Percentiles rank a stretch among this genome's conserved stretches.
phyloP scores from a whole-genome alignment of 805 yeast genomes.

The Lachancea meyersii region DNA sequence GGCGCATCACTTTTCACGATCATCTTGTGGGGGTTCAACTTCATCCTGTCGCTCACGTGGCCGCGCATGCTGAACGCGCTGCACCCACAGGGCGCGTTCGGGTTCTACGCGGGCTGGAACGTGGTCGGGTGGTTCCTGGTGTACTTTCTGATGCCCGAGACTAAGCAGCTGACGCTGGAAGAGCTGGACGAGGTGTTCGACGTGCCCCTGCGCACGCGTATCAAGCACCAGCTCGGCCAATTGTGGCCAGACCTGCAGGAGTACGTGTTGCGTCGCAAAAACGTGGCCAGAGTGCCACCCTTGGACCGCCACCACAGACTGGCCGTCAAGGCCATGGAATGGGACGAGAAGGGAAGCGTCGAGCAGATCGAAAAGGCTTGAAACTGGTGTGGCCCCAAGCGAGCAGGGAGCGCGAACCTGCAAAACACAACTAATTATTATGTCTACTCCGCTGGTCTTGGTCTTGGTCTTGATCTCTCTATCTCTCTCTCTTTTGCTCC shows the following conservation, averaged over 20 bases:
- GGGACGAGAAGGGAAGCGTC: conserved; percentile 55
- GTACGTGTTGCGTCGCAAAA: conserved; percentile 40
- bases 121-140: conserved; percentile 62
- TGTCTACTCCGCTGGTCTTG: no score
- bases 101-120: conserved; percentile 86
- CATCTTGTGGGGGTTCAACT: conserved; percentile 69
- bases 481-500: no score
- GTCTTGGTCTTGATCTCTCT: no score
- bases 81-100: conserved; percentile 79
- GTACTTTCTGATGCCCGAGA: conserved; percentile 64
- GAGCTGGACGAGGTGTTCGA: conserved; percentile 66
- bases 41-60: conserved; percentile 69
- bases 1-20: conserved; percentile 79
- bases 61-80: conserved; percentile 62
- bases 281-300: conserved; percentile 47
- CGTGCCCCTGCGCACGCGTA: conserved; percentile 52
- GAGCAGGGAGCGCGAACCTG: not conserved
- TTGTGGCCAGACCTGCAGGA: conserved; percentile 41
- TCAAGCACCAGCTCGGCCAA: conserved; percentile 40
- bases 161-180: conserved; percentile 60
- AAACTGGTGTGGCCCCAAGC: no score
- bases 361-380: conserved; percentile 42
- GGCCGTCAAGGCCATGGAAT: conserved; percentile 54
- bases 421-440: no score
- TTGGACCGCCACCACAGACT: conserved; percentile 50